Base-by-base conservation (phyloP, 2,329 filamentous ascomycete species). In the Diaporthe sp. region DNA sequence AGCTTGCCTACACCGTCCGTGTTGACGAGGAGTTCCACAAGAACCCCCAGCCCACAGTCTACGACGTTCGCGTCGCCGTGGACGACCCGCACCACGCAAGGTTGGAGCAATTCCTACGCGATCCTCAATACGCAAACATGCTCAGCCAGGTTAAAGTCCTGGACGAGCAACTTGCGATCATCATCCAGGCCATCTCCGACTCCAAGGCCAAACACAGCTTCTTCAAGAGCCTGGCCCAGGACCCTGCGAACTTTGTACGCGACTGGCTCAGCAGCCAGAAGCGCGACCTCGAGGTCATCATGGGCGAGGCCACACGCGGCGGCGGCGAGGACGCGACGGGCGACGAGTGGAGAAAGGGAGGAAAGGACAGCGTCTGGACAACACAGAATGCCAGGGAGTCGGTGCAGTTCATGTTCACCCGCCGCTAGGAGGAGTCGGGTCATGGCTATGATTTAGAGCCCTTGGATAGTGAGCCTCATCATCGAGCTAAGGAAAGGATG, bases 261-360 rank as follows among this genome's bases (percentile, higher is more conserved):
- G 92, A 94, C 80, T 99, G 97, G 97, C 88, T 97, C 70, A 95
- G 92, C 80, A 96, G 93, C 22, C 97, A 99, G 86, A 95, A 95
- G 85, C 89, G 96, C 66, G 96, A 98, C 82, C 87, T 98, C 47
- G 95, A 97, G 80, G 92, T 97, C 9, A 93, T 98, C 64, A 89
- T 97, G 76, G 96, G 95, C 74, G 96, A 98, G 84, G 92, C 92
- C 2, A 90, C 91, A 69, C 89, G 92, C 72, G 86, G 94, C 85
- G 86, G 89, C 47, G 87, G 88, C 60, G 89, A 91, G 77, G 85
- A 89, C 76, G 85, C 86, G 3, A 84, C 83, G 3, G 89, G 89
- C 5, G 91, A 92, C 77, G 93, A 95, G 82, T 96, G 93, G 92
- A 89, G 93, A 76, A 88, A 88, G 75, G 89, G 89, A 19, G 89